These are phyloP conservation scores for Schizonepeta tenuifolia DNA, from an alignment of 257 asterid species.

Conservation along the genomic window DNA sequence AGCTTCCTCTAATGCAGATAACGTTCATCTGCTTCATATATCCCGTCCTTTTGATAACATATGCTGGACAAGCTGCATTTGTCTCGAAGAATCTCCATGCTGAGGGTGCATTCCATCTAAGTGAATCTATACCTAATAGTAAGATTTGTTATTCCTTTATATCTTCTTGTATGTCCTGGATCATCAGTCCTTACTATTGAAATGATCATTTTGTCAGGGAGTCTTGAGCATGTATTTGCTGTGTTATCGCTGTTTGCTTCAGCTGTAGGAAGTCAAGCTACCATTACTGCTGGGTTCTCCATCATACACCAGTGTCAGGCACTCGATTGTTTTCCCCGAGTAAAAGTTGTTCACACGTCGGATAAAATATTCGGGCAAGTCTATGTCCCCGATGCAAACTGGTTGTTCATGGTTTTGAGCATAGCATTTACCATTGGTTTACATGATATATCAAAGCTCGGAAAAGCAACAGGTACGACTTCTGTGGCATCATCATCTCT, in stretches of 20 bases:
- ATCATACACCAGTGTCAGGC: slow-evolving; percentile 94
- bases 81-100: slow-evolving; percentile 48
- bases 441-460: slow-evolving; percentile 66
- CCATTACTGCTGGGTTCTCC: slow-evolving; percentile 93
- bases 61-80: slow-evolving; percentile 96
- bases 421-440: slow-evolving; percentile 72
- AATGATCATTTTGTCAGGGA: slow-evolving; percentile 48
- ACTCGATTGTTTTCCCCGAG: slow-evolving; percentile 89
- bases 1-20: slow-evolving; percentile 54
- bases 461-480: slow-evolving; percentile 72
- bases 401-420: slow-evolving; percentile 86
- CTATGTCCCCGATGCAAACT: slow-evolving; percentile 85
- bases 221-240: slow-evolving; percentile 73
- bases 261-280: slow-evolving; percentile 97
- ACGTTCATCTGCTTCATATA: slow-evolving; percentile 77
- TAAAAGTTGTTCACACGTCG: slow-evolving; percentile 86
- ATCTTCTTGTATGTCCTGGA: slow-evolving; percentile 2
- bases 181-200: slow-evolving; percentile 30
- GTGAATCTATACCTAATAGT: slow-evolving; percentile 86
- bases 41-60: slow-evolving; percentile 77
- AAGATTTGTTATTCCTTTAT: slow-evolving; percentile 42
- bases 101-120: slow-evolving; percentile 64
- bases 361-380: slow-evolving; percentile 79
- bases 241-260: slow-evolving; percentile 84
- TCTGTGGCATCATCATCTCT: not conserved